Evolutionary conservation across 495 filamentous ascomycete genomes (phyloP).

Genomic region (Parachaetomium inaequale): DNA sequence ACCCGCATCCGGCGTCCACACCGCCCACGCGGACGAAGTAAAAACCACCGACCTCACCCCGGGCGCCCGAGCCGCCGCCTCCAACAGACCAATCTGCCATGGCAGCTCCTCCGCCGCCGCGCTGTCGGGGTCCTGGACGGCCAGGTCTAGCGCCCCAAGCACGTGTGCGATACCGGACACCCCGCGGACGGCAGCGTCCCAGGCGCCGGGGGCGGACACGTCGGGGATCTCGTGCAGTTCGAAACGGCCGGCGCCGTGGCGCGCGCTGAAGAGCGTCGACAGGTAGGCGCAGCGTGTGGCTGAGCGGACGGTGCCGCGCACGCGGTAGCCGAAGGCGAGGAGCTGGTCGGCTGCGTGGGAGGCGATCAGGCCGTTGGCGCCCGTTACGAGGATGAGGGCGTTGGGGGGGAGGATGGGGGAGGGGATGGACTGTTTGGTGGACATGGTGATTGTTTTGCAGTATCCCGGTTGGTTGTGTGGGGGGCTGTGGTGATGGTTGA

Average conservation of each 20-base stretch:
- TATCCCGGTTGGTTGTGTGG: neutral
- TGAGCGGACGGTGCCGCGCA: constrained; percentile 50
- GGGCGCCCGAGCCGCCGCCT: constrained; percentile 23
- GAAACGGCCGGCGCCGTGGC: constrained; percentile 27
- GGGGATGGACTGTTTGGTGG: constrained; percentile 5
- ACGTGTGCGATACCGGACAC: constrained; percentile 32
- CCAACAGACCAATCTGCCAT: constrained; percentile 30
- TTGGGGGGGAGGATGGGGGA: constrained; percentile 20
- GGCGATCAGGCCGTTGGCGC: constrained; percentile 55
- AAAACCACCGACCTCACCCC: constrained; percentile 30
- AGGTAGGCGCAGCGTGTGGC: constrained; percentile 19
- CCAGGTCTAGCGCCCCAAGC: constrained; percentile 22
- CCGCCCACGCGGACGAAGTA: constrained; percentile 35
- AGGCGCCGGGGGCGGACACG: constrained; percentile 16
- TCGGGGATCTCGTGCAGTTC: constrained; percentile 30
- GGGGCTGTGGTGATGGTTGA: neutral
- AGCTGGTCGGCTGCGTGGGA: constrained; percentile 50
- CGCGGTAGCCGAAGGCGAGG: constrained; percentile 47
- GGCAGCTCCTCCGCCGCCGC: constrained; percentile 26
- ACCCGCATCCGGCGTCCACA: constrained; percentile 30
- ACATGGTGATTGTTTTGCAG: neutral
- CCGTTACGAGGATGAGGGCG: constrained; percentile 49
- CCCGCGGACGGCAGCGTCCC: constrained; percentile 24
- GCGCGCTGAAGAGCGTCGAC: constrained; percentile 19
- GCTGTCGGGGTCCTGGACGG: constrained; percentile 24